Conservation (phyloP, 306 rosid species). For the Ziziphus jujuba region DNA sequence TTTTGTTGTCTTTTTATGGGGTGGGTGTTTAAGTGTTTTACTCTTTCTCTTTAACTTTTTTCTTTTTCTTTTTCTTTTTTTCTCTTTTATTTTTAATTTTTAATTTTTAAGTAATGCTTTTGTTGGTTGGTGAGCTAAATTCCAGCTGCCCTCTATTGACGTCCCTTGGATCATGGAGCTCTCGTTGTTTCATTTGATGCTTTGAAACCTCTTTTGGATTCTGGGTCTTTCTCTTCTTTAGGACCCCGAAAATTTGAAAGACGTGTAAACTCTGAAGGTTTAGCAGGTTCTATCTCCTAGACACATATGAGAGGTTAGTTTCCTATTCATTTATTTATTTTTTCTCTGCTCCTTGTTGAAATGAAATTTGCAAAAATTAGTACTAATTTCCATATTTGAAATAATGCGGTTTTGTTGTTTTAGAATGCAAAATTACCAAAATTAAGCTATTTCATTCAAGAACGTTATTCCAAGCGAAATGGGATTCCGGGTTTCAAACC, state of each 20-base stretch:
- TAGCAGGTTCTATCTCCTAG: constrained; percentile 8
- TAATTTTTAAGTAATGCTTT: constrained; percentile 10
- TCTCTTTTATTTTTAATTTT: not conserved
- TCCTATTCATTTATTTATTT: not conserved
- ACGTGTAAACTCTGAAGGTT: not conserved
- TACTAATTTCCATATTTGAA: not conserved
- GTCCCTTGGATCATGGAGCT: constrained; percentile 42
- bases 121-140: constrained; percentile 48
- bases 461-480: constrained; percentile 3
- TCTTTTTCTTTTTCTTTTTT: not conserved
- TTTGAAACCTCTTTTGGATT: constrained; percentile 15
- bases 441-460: not conserved
- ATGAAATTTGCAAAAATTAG: not conserved
- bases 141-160: constrained; percentile 51
- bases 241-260: not conserved
- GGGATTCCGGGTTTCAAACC: constrained; percentile 11
- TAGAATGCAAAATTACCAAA: not conserved
- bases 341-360: not conserved
- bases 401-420: not conserved
- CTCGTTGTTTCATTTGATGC: constrained; percentile 32
- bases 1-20: not conserved
- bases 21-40: not conserved
- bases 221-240: constrained; percentile 11
- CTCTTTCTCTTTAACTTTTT: not conserved
- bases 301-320: constrained; percentile 33